Conservation (phyloP, 1,139 yeast species). For the Pichia cactophila region DNA sequence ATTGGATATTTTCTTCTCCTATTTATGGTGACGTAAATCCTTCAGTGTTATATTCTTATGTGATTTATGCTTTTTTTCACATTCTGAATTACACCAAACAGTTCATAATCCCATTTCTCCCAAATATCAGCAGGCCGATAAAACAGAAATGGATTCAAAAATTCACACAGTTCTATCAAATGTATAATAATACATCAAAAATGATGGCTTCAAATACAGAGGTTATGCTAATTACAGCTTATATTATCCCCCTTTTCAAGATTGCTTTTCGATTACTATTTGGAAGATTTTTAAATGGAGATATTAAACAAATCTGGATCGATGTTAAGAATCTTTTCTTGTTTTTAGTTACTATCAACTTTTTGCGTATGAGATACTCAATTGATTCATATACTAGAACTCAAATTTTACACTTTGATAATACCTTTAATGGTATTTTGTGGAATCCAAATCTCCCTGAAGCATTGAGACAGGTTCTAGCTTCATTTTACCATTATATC, state of each 20-base stretch:
- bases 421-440: constrained; percentile 28
- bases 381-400: constrained; percentile 37
- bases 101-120: constrained; percentile 28
- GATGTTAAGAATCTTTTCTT: constrained; percentile 24
- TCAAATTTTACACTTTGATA: constrained; percentile 36
- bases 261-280: constrained; percentile 18
- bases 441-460: constrained; percentile 25
- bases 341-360: constrained; percentile 32
- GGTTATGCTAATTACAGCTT: constrained; percentile 28
- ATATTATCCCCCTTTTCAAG: constrained; percentile 20
- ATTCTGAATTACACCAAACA: constrained; percentile 41
- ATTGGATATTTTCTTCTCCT: constrained; percentile 24
- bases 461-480: constrained; percentile 10
- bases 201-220: constrained; percentile 43
- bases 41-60: constrained; percentile 39
- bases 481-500: constrained; percentile 11
- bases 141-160: constrained; percentile 13
- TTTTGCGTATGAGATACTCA: constrained; percentile 40
- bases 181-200: constrained; percentile 40
- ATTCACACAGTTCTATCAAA: constrained; percentile 33
- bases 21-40: constrained; percentile 19
- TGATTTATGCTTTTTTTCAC: constrained; percentile 54
- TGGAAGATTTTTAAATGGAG: constrained; percentile 24
- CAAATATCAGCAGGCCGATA: constrained; percentile 16
- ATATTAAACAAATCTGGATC: constrained; percentile 11